Evolutionary conservation across 257 asterid genomes (phyloP).

Genomic region (Solanum infundibuliforme): DNA sequence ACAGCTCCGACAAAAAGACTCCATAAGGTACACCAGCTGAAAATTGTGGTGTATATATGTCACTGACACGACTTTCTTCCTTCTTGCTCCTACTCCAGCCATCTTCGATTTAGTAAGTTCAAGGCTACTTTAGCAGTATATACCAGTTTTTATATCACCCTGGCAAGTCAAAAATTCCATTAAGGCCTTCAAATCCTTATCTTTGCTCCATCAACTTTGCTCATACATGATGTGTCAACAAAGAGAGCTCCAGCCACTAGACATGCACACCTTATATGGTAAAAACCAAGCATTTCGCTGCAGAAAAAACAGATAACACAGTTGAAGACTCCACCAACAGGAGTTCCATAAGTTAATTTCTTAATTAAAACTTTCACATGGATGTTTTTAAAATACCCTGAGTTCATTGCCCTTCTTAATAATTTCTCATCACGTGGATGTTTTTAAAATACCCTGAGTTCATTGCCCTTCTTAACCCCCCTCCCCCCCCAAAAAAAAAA

Average conservation of each 20-base stretch:
- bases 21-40: conserved; percentile 12
- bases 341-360: neutral
- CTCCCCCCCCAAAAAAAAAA: too few relatives aligned
- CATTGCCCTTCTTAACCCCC: too few relatives aligned
- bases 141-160: conserved; percentile 27
- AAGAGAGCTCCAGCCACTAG: conserved; percentile 29
- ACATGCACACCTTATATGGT: conserved; percentile 28
- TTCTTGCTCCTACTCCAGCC: conserved; percentile 30
- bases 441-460: too few relatives aligned
- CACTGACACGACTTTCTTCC: conserved; percentile 25
- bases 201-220: conserved; percentile 27
- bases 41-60: conserved; percentile 27
- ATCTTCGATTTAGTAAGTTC: conserved; percentile 28
- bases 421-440: too few relatives aligned
- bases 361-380: too few relatives aligned
- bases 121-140: conserved; percentile 39
- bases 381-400: too few relatives aligned
- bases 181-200: conserved; percentile 23
- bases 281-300: conserved; percentile 27
- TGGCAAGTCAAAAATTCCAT: conserved; percentile 22
- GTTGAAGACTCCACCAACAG: neutral
- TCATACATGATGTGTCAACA: conserved; percentile 26
- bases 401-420: too few relatives aligned
- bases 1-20: conserved; percentile 15
- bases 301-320: conserved; percentile 12